Conservation (phyloP, 164 flowering plant species). For the Chimonanthus praecox region DNA sequence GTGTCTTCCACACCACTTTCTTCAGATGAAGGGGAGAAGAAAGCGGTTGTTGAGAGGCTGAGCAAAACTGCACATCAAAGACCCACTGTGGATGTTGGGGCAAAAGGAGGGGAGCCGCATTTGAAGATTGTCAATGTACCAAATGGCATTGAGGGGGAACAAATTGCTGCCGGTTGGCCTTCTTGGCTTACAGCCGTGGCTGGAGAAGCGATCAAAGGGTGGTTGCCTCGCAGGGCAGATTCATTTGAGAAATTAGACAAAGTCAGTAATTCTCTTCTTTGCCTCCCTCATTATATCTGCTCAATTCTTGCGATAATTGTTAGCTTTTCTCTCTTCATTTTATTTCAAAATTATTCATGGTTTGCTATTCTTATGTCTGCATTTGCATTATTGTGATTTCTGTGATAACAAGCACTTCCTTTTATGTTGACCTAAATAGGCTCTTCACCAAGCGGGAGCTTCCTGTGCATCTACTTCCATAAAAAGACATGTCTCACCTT, state of each 20-base stretch:
- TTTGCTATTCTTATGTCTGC: no score
- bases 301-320: not conserved
- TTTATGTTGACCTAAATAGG: not conserved
- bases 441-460: not conserved
- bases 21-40: conserved; percentile 15
- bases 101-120: conserved; percentile 6
- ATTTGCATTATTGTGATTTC: not conserved
- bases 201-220: conserved; percentile 35
- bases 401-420: not conserved
- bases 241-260: conserved; percentile 37
- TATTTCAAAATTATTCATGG: no score
- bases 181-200: conserved; percentile 36
- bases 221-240: conserved; percentile 33
- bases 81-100: conserved; percentile 17
- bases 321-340: no score
- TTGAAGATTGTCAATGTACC: conserved; percentile 25
- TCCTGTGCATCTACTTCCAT: not conserved
- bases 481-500: not conserved
- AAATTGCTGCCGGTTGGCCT: conserved; percentile 28
- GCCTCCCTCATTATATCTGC: not conserved
- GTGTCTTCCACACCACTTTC: conserved; percentile 7
- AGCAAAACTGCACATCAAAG: conserved; percentile 17
- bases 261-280: conserved; percentile 17
- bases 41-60: conserved; percentile 7
- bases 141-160: conserved; percentile 14